Evolutionary conservation across 352 stramenopile genomes (phyloP).

Genomic region (Globisporangium barbulae): DNA sequence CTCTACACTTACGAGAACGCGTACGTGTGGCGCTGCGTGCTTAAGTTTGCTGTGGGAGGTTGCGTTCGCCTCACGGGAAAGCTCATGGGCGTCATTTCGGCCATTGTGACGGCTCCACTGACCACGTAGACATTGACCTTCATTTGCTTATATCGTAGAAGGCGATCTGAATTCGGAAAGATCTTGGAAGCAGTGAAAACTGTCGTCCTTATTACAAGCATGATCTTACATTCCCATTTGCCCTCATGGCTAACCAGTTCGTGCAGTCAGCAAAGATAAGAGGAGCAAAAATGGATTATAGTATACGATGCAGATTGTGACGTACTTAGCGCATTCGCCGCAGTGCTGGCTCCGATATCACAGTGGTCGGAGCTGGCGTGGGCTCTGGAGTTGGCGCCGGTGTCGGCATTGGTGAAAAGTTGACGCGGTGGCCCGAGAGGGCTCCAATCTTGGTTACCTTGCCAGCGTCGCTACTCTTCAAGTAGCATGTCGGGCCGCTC

Average conservation of each 20-base stretch:
- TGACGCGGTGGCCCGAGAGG: neutral
- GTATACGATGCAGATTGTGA: neutral
- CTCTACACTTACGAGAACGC: slow-evolving; percentile 4
- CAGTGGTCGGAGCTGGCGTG: neutral
- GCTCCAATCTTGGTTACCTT: slow-evolving; percentile 2
- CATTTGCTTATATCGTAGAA: too few relatives aligned
- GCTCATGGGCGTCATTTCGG: neutral
- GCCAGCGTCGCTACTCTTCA: slow-evolving; percentile 18
- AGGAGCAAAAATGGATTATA: too few relatives aligned
- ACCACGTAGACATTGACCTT: neutral
- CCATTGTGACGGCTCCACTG: neutral
- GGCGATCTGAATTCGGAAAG: neutral
- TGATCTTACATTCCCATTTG: neutral
- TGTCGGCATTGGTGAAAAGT: slow-evolving; percentile 6
- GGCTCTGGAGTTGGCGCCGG: neutral
- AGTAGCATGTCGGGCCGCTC: slow-evolving; percentile 21
- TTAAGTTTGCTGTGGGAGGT: neutral
- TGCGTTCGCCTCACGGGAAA: neutral
- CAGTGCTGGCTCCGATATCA: neutral
- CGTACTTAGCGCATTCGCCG: neutral
- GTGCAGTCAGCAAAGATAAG: too few relatives aligned
- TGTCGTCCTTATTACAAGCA: neutral
- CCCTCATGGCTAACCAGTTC: too few relatives aligned
- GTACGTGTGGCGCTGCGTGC: slow-evolving; percentile 3
- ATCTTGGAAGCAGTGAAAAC: neutral